A percentile compares a stretch with the other conserved stretches of the same genome.
These are phyloP conservation scores for Heliosperma pusillum DNA, from an alignment of 148 eudicot species.

Conservation along the genomic window DNA sequence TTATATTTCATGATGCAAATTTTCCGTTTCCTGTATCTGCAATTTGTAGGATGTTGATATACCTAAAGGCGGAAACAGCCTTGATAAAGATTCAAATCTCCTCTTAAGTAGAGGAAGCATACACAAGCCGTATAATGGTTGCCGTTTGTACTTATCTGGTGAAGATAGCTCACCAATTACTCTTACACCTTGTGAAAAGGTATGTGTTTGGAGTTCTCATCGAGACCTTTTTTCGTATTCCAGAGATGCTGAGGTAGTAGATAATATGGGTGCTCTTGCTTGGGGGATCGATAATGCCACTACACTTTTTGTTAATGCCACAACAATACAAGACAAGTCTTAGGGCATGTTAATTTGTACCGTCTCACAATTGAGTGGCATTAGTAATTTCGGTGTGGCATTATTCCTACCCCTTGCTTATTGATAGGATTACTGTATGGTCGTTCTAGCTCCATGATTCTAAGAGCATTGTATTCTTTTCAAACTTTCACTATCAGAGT, in stretches of 20 bases:
- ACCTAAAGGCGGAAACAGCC: conserved; percentile 25
- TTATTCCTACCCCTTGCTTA: no score
- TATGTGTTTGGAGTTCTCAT: conserved; percentile 26
- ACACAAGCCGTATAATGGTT: conserved; percentile 24
- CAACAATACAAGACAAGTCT: no score
- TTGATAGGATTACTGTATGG: background rate
- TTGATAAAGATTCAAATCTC: conserved; percentile 24
- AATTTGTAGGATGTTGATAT: conserved; percentile 32
- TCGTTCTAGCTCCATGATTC: background rate
- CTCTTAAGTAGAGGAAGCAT: conserved; percentile 33
- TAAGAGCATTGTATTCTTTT: background rate
- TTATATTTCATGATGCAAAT: conserved; percentile 9
- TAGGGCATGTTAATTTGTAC: no score
- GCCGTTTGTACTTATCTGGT: conserved; percentile 63
- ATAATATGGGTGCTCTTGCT: background rate
- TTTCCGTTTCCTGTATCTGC: background rate
- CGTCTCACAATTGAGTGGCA: no score
- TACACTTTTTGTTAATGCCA: no score
- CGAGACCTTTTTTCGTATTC: background rate
- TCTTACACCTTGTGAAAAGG: conserved; percentile 47
- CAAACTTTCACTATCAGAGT: background rate
- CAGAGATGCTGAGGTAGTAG: background rate
- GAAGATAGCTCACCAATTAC: conserved; percentile 49
- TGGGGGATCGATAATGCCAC: no score
- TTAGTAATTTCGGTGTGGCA: no score